phyloP scores from a whole-genome alignment of 1,284 basidiomycete species.

The Sphaerobolus stellatus region DNA sequence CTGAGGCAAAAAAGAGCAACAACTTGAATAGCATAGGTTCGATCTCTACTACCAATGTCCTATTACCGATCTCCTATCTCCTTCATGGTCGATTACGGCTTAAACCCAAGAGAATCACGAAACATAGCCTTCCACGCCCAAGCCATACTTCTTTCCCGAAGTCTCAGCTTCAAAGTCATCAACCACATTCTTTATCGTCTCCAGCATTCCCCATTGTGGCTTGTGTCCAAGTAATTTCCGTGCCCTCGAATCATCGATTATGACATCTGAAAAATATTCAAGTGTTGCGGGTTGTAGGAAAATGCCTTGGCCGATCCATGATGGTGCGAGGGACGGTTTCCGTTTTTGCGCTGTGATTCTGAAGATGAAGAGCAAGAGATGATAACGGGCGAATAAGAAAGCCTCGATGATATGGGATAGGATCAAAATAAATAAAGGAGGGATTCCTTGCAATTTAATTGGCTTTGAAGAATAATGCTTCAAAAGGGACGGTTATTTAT shows the following conservation, averaged over 20 bases:
- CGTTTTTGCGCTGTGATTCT: slow-evolving; percentile 16
- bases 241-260: slow-evolving; percentile 36
- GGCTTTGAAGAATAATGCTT: slow-evolving; percentile 30
- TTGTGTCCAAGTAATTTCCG: slow-evolving; percentile 33
- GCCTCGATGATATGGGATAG: slow-evolving; percentile 32
- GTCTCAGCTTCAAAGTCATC: slow-evolving; percentile 30
- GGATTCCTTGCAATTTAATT: slow-evolving; percentile 27
- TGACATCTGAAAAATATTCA: slow-evolving; percentile 30
- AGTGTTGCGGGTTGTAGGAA: slow-evolving; percentile 35
- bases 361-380: slow-evolving; percentile 25
- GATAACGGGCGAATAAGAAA: slow-evolving; percentile 33
- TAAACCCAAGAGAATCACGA: no score
- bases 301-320: slow-evolving; percentile 31
- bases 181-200: slow-evolving; percentile 33
- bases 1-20: no score
- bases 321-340: slow-evolving; percentile 27
- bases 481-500: neutral
- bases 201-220: slow-evolving; percentile 32
- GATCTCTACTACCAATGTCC: no score
- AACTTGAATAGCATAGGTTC: no score
- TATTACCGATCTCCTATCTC: no score
- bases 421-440: slow-evolving; percentile 31
- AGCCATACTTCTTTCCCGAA: neutral
- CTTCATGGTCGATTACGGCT: no score
- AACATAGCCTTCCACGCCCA: no score